Evolutionary conservation across 169 alveolate species (phyloP), one percentile per base, ranked within the genome.

Genomic region (Plasmodium vinckei): DNA sequence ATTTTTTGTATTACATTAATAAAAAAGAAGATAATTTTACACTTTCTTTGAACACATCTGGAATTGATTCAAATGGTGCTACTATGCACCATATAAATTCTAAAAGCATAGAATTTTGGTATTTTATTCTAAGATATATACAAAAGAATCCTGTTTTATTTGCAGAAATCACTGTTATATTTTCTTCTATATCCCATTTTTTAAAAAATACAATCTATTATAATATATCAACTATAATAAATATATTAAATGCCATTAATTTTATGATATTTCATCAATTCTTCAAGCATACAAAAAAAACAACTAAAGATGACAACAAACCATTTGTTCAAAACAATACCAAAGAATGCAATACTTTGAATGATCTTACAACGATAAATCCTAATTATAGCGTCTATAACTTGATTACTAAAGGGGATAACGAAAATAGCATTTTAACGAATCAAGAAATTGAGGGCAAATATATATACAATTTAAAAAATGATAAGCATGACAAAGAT

Each of bases 251-350:
- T 56, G 53, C 90, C 13, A 82, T 82, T 54, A 79, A 82, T 44
- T 82, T 67, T 53, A 82, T 82, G 90, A 82, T 82, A 82, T 82
- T 82, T 82, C 65, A 82, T 67, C 90, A 82, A 39, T 82, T 82
- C 21, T 82, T 82, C 61, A 82, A 82, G 53, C 84, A 82, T 39
- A 82, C 59, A 46, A 61, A 42, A 54, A 25, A 63, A 39, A 42
- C 33, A 9, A 17, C 17, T 13, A 77, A 77, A 46, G 44, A 67
- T 9, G 47, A 10, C 3, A 12, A 60, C 53, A 75, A 9, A n/a
- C 25, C 47, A 17, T 33, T 33, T 33, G 42, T 33, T 33, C 42
- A 33, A 33, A 33, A 33, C 5, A 33, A 33, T 33, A 7, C 3
- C 42, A 33, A 33, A 33, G 19, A 15, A 4, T 57, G 6, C 19